Evolutionary conservation across 345 rosid species (phyloP).

Genomic region (Salix dunnii): DNA sequence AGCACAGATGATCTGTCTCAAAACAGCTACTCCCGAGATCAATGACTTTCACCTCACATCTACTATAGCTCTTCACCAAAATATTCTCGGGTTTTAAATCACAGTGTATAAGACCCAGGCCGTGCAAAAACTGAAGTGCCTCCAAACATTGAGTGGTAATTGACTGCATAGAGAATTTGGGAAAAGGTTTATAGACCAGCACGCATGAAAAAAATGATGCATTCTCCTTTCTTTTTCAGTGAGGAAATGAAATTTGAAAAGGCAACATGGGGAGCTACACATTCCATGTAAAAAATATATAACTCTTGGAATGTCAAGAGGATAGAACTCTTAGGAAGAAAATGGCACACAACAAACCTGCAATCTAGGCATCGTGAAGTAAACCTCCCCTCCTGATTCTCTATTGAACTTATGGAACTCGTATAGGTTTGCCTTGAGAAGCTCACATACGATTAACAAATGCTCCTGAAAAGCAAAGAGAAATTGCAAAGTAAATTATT

Average conservation of each 20-base stretch:
- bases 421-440: conserved; percentile 94
- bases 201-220: background rate
- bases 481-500: conserved; percentile 7
- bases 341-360: conserved; percentile 54
- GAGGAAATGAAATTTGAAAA: background rate
- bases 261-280: background rate
- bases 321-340: conserved; percentile 2
- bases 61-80: conserved; percentile 92
- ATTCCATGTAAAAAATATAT: background rate
- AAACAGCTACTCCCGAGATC: conserved; percentile 99
- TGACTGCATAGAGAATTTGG: conserved; percentile 57
- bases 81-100: conserved; percentile 96
- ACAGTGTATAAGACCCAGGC: conserved; percentile 97
- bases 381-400: conserved; percentile 98
- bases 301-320: background rate
- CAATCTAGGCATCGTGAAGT: conserved; percentile 97
- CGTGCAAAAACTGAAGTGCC: conserved; percentile 89
- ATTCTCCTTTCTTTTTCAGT: background rate
- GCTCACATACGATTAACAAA: conserved; percentile 94
- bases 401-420: conserved; percentile 97
- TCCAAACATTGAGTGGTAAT: conserved; percentile 94
- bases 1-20: conserved; percentile 96
- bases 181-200: conserved; percentile 24
- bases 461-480: conserved; percentile 67
- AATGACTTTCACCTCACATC: conserved; percentile 97